Conservation (phyloP, 2,329 filamentous ascomycete genomes). For the Pseudogymnoascus sp. region DNA sequence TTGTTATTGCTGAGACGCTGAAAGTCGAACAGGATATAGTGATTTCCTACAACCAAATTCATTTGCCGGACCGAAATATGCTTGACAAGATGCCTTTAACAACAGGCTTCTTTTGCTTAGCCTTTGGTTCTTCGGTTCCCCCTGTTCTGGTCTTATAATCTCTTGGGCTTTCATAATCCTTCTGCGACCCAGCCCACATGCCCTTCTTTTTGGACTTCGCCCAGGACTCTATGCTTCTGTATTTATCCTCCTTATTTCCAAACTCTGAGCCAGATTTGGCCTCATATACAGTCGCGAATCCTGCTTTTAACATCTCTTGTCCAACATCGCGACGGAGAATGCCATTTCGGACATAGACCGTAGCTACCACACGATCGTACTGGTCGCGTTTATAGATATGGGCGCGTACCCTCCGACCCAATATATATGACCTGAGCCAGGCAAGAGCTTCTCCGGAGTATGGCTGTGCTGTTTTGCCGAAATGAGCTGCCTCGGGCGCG, state of each 20-base stretch:
- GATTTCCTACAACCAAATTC: neutral
- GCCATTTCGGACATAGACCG: conserved; percentile 62
- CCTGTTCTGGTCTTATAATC: conserved; percentile 64
- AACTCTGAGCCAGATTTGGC: conserved; percentile 86
- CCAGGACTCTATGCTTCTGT: conserved; percentile 55
- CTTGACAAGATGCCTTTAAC: conserved; percentile 12
- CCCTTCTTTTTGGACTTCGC: conserved; percentile 59
- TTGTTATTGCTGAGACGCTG: neutral
- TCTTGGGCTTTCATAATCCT: conserved; percentile 70
- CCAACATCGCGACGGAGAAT: conserved; percentile 71
- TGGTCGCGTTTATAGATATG: conserved; percentile 80
- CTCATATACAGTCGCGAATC: conserved; percentile 87
- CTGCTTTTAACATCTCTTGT: conserved; percentile 76
- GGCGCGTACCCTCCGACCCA: conserved; percentile 67
- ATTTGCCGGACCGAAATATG: conserved; percentile 3
- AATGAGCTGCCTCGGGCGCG: conserved; percentile 87
- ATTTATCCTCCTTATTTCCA: conserved; percentile 58
- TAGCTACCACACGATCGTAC: conserved; percentile 84
- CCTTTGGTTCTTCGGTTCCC: conserved; percentile 25
- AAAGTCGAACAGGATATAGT: neutral
- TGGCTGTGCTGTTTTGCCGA: conserved; percentile 80
- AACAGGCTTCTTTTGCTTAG: conserved; percentile 26
- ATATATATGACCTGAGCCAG: conserved; percentile 69
- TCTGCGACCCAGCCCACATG: conserved; percentile 64
- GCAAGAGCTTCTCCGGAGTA: conserved; percentile 70